Conservation (phyloP, 1,284 basidiomycete genomes). For the Athelia psychrophila region DNA sequence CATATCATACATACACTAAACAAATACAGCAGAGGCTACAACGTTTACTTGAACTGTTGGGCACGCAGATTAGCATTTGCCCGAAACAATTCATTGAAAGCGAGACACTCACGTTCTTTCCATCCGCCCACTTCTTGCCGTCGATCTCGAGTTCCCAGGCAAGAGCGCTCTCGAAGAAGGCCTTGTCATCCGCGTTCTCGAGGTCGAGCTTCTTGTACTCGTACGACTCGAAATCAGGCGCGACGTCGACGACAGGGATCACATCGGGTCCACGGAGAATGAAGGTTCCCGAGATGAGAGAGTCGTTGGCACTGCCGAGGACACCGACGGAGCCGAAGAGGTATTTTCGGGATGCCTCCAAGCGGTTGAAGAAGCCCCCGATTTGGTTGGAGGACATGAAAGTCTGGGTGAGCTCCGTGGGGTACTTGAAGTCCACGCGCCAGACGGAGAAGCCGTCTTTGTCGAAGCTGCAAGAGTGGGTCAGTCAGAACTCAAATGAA, state of each 20-base stretch:
- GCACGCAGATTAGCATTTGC: background rate
- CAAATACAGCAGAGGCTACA: background rate
- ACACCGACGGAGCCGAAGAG: slow-evolving; percentile 94
- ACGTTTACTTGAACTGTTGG: slow-evolving; percentile 25
- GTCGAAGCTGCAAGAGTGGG: slow-evolving; percentile 73
- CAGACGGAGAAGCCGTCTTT: slow-evolving; percentile 88
- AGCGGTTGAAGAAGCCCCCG: slow-evolving; percentile 94
- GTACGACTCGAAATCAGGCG: slow-evolving; percentile 95
- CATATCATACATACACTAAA: background rate
- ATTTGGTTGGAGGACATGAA: slow-evolving; percentile 95
- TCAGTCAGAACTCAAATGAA: slow-evolving; percentile 10
- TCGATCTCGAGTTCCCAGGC: slow-evolving; percentile 88
- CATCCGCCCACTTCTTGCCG: slow-evolving; percentile 86
- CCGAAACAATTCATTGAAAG: background rate
- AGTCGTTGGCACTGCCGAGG: slow-evolving; percentile 78
- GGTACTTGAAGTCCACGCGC: slow-evolving; percentile 97
- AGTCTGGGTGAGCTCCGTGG: slow-evolving; percentile 86
- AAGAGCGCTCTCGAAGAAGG: slow-evolving; percentile 86
- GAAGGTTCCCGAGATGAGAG: slow-evolving; percentile 76
- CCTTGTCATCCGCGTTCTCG: slow-evolving; percentile 69
- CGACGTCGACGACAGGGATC: slow-evolving; percentile 73
- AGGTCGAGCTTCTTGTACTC: slow-evolving; percentile 73
- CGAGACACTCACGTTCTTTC: slow-evolving; percentile 66
- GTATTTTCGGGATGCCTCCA: slow-evolving; percentile 94
- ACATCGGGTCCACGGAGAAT: slow-evolving; percentile 79